Base-by-base conservation (phyloP, 2,329 filamentous ascomycete species). In the Sporothrix curviconia region DNA sequence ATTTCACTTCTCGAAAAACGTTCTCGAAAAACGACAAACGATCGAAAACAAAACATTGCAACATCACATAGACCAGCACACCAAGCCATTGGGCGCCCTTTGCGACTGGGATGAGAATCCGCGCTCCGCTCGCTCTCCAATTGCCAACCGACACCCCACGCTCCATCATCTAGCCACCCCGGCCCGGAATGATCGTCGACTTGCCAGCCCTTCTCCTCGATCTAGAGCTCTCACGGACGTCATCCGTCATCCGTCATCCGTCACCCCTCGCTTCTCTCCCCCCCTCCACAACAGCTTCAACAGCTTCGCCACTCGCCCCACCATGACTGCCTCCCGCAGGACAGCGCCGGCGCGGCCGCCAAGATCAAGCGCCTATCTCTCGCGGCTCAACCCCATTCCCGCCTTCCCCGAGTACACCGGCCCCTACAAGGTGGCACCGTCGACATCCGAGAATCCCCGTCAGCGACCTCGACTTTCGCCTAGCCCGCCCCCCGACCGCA, bases 371-470 rank as follows among this genome's bases (percentile, higher is more conserved):
- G 71, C 74, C 9, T 75, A 78, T 60, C 66, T 82, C n/a, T 76
- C 79, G 14, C 75, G 74, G 44, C 71, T 89, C 64, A 89, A 80
- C 65, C 87, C 87, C 0, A 75, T 90, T 4, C 89, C 89, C 1
- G 71, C 78, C 1, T 91, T 95, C 58, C 86, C 89, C 4, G 75
- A 83, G 4, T 92, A 91, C 67, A 85, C 85, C 1, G 90, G 89
- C 0, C 86, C 87, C 0, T 85, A 90, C 75, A 83, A 84, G 65
- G 89, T 94, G 90, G 89, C 62, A 89, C 86, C 2, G 76, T 90
- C 63, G 90, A 95, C 66, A 78, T 92, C 62, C n/a, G 90, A 95
- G 73, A n/a, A 82, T 95, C 15, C 87, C 90, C 43, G 77, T 87
- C 9, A 76, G 78, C 28, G 78, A 83, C 49, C 73, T 86, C 6